Conservation (phyloP, 768 basidiomycete species). For the Hydnomerulius pinastri region DNA sequence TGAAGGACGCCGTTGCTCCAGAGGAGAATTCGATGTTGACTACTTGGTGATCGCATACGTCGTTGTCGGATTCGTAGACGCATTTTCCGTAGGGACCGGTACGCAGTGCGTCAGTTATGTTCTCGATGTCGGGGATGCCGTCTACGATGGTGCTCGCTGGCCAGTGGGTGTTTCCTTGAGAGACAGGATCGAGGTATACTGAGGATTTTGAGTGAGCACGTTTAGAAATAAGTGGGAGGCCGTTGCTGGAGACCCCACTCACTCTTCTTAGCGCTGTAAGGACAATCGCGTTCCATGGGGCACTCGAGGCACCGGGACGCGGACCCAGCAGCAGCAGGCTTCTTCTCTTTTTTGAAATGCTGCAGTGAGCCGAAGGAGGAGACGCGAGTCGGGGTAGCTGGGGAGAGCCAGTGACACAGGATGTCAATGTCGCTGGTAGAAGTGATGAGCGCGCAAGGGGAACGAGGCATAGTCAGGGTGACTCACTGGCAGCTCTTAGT, state of each 20-base stretch:
- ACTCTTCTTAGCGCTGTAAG: slow-evolving; percentile 90
- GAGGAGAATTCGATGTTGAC: slow-evolving; percentile 87
- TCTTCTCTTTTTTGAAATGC: slow-evolving; percentile 75
- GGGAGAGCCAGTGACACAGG: slow-evolving; percentile 74
- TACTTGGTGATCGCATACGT: slow-evolving; percentile 90
- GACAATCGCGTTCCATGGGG: slow-evolving; percentile 66
- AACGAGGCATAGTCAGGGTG: background rate
- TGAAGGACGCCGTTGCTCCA: slow-evolving; percentile 82
- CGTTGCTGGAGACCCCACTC: slow-evolving; percentile 17
- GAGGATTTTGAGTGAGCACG: slow-evolving; percentile 1
- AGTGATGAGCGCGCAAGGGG: slow-evolving; percentile 5
- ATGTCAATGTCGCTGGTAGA: slow-evolving; percentile 77
- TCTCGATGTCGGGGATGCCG: slow-evolving; percentile 85
- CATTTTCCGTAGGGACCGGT: slow-evolving; percentile 77
- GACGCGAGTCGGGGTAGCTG: slow-evolving; percentile 62
- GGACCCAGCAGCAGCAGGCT: slow-evolving; percentile 67
- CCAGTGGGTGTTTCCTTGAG: slow-evolving; percentile 51
- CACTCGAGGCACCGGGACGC: slow-evolving; percentile 81
- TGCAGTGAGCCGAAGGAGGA: slow-evolving; percentile 87
- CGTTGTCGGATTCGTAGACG: slow-evolving; percentile 83
- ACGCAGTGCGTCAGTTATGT: slow-evolving; percentile 70
- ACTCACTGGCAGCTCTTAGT: slow-evolving; percentile 89
- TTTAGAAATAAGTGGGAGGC: too few relatives aligned
- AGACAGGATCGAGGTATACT: slow-evolving; percentile 85
- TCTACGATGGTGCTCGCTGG: slow-evolving; percentile 72